Conservation (phyloP, 2,329 filamentous ascomycete species). For the Sphaerulina vaccinii region DNA sequence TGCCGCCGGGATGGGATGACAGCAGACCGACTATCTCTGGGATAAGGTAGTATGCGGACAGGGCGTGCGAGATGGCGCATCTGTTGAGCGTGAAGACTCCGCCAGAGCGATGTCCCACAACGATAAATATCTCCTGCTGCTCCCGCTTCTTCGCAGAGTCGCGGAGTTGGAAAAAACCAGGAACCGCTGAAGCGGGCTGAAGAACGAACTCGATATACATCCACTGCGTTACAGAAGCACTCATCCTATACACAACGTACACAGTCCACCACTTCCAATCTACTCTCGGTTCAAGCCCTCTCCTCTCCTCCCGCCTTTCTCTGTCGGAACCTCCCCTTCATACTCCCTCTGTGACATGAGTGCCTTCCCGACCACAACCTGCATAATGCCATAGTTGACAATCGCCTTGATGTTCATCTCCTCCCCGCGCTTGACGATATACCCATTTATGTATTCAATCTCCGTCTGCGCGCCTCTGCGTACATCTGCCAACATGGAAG, state of each 20-base stretch:
- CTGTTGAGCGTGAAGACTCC: too few species aligned
- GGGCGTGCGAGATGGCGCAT: too few species aligned
- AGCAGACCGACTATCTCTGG: too few species aligned
- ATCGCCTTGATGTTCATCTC: conserved; percentile 70
- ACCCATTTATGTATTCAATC: conserved; percentile 84
- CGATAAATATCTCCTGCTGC: too few species aligned
- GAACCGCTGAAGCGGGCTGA: too few species aligned
- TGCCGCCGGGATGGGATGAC: too few species aligned
- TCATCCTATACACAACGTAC: not conserved
- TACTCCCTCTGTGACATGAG: conserved; percentile 45
- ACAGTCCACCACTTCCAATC: not conserved
- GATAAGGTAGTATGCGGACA: too few species aligned
- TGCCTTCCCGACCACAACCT: conserved; percentile 71
- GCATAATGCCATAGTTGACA: conserved; percentile 70
- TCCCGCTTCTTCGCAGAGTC: too few species aligned
- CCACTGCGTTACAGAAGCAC: not conserved
- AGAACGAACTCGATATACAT: not conserved
- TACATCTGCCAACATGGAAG: conserved; percentile 68
- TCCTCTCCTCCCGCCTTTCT: conserved; percentile 5
- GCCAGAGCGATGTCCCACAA: too few species aligned
- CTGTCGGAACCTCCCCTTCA: conserved; percentile 42
- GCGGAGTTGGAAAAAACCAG: too few species aligned
- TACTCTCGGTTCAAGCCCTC: conserved; percentile 19
- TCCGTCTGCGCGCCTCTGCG: conserved; percentile 64
- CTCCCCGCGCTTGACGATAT: conserved; percentile 71